Evolutionary conservation across 1,139 yeast genomes (phyloP).

Genomic region (Dujonia santamariae): DNA sequence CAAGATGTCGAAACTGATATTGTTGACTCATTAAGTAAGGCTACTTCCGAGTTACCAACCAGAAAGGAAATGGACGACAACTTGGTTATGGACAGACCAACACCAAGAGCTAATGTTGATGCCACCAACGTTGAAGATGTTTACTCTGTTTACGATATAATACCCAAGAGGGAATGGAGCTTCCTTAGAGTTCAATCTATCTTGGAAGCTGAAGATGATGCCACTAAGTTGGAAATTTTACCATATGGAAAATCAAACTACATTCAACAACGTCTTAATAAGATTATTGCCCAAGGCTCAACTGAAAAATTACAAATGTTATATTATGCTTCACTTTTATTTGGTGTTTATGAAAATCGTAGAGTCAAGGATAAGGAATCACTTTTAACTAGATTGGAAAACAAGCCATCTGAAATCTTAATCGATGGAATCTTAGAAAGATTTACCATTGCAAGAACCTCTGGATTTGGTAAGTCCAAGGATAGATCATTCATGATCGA

Average conservation of each 20-base stretch:
- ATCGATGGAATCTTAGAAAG: conserved; percentile 71
- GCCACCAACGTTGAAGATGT: conserved; percentile 82
- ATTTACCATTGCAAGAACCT: conserved; percentile 64
- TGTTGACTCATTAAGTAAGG: conserved; percentile 70
- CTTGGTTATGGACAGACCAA: conserved; percentile 69
- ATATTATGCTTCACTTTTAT: conserved; percentile 72
- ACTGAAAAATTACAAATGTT: conserved; percentile 63
- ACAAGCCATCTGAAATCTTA: conserved; percentile 67
- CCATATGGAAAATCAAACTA: conserved; percentile 61
- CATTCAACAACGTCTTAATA: conserved; percentile 47
- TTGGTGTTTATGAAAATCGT: conserved; percentile 77
- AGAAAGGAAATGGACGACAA: conserved; percentile 53
- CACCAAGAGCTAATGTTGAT: conserved; percentile 71
- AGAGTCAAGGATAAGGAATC: conserved; percentile 59
- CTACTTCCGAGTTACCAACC: conserved; percentile 73
- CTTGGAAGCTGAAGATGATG: conserved; percentile 43
- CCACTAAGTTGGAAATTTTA: conserved; percentile 51
- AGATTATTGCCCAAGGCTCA: conserved; percentile 41
- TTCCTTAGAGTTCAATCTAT: conserved; percentile 59
- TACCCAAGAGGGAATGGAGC: conserved; percentile 64
- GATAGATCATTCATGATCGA: conserved; percentile 74
- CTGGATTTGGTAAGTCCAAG: conserved; percentile 69
- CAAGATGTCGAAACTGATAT: conserved; percentile 76
- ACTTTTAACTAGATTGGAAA: conserved; percentile 55
- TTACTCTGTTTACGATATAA: conserved; percentile 69